A percentile compares a stretch with the other conserved stretches of the same genome.
Conservation (phyloP, 371 early-diverging fungal species). For the Rhizopus sp. region DNA sequence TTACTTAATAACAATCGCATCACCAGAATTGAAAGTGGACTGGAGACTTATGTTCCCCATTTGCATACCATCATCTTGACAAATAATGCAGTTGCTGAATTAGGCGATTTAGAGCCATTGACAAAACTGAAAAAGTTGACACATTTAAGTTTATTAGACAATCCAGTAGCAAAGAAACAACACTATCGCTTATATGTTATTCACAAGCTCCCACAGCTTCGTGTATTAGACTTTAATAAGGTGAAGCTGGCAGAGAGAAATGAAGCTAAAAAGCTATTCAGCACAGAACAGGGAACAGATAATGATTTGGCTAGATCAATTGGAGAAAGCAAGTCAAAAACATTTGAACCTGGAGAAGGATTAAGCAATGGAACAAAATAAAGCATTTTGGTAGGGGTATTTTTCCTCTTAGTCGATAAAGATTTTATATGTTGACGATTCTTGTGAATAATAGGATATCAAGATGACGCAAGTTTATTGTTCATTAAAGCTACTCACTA, state of each 20-base stretch:
- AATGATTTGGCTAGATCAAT: constrained; percentile 66
- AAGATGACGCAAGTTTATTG: not conserved
- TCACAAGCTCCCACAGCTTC: constrained; percentile 73
- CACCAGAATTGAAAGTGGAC: constrained; percentile 65
- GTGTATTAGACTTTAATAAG: constrained; percentile 83
- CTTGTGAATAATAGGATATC: not conserved
- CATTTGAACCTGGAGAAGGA: constrained; percentile 81
- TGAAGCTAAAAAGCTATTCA: constrained; percentile 75
- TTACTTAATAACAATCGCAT: constrained; percentile 88
- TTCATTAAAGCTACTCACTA: not conserved
- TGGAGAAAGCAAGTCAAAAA: constrained; percentile 61
- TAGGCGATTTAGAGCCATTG: constrained; percentile 84
- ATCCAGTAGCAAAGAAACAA: constrained; percentile 81
- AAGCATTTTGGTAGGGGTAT: not conserved
- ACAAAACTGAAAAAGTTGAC: constrained; percentile 55
- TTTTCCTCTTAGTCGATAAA: too few species aligned
- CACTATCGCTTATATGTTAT: constrained; percentile 86
- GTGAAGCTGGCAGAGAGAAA: constrained; percentile 74
- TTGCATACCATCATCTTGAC: constrained; percentile 80
- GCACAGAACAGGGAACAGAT: constrained; percentile 54
- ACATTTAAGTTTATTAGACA: constrained; percentile 76
- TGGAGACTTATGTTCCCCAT: constrained; percentile 72
- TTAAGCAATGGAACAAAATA: constrained; percentile 58
- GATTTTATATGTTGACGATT: too few species aligned
- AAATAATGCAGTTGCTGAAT: constrained; percentile 81